Conservation (phyloP, 208 protist genomes). For the Trypanosoma grayi region DNA sequence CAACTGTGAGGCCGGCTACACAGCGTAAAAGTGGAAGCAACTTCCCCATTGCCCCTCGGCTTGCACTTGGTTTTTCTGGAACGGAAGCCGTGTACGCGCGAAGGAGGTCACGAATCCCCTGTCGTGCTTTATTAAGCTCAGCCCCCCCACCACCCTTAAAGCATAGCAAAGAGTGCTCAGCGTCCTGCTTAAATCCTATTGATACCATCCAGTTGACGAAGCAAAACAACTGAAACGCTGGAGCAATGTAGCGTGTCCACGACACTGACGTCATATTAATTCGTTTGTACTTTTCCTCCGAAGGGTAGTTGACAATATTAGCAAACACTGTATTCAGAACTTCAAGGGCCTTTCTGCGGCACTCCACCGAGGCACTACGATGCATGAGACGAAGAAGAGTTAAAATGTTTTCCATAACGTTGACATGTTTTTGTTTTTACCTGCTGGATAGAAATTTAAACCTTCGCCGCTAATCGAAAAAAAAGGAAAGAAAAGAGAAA, state of each 20-base stretch:
- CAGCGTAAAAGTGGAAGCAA: conserved; percentile 16
- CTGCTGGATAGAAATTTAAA: not conserved
- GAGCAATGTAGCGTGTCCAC: conserved; percentile 17
- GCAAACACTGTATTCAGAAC: conserved; percentile 17
- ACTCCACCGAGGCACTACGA: conserved; percentile 6
- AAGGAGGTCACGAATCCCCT: conserved; percentile 10
- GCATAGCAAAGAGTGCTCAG: conserved; percentile 13
- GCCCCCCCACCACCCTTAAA: not conserved
- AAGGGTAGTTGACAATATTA: conserved; percentile 22
- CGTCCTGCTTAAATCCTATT: conserved; percentile 19
- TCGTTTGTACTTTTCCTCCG: conserved; percentile 16
- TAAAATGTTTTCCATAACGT: not conserved
- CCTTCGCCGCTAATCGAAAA: not conserved
- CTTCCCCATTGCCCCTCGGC: not conserved
- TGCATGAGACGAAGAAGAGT: conserved; percentile 16
- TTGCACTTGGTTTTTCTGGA: not conserved
- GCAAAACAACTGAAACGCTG: conserved; percentile 18
- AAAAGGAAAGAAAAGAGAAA: not conserved
- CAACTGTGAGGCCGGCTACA: conserved; percentile 8
- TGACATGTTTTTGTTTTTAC: not conserved
- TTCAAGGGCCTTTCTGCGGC: conserved; percentile 21
- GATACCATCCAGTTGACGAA: conserved; percentile 23
- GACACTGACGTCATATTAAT: conserved; percentile 20
- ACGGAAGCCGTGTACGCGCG: not conserved
- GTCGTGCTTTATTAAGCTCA: not conserved